Evolutionary conservation across 2,329 filamentous ascomycete species (phyloP), one percentile per base, ranked within the genome.

Genomic region (Cladobotryum protrusum): DNA sequence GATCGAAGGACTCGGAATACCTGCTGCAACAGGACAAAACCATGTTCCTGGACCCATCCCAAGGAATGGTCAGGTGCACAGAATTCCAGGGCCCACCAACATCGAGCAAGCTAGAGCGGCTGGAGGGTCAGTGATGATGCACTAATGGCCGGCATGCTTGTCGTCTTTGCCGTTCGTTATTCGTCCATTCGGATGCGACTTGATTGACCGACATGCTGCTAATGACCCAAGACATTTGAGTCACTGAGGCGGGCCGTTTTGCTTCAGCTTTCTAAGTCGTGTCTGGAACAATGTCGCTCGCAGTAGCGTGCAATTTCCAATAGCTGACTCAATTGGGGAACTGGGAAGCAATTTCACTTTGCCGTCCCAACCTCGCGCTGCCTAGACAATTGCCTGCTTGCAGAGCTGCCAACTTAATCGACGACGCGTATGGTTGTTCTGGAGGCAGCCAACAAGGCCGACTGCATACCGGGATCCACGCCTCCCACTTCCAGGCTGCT

Each of bases 1-100:
- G 6, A 29, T 29, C 14, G 35, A 9, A n/a, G 17, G 5, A 37
- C 35, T n/a, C 35, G 11, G 12, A 17, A 37, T 37, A n/a, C 14
- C 35, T 37, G 35, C 35, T 37, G 35, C 35, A 17, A 37, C 35
- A 17, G 35, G 35, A 37, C 14, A 37, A 13, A 37, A 12, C 35
- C 35, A 37, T 48, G 50, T 52, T 52, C 50, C 50, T 52, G 50
- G 50, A 48, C 50, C 50, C 50, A 52, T 52, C 43, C 44, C 45
- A 45, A 48, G 44, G 35, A 45, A 52, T 37, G 50, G 50, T 52
- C 50, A 52, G 50, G 50, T 52, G 50, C 47, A 40, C 50, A 35
- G 42, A 32, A 32, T 42, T 45, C 36, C 45, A 45, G 50, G 50
- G 45, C 42, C 50, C 50, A 52, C 50, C 17, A 43, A 47, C 50